These are phyloP conservation scores for Penicillium janthinellum DNA, from an alignment of 2,329 filamentous ascomycete species.

Conservation along the genomic window DNA sequence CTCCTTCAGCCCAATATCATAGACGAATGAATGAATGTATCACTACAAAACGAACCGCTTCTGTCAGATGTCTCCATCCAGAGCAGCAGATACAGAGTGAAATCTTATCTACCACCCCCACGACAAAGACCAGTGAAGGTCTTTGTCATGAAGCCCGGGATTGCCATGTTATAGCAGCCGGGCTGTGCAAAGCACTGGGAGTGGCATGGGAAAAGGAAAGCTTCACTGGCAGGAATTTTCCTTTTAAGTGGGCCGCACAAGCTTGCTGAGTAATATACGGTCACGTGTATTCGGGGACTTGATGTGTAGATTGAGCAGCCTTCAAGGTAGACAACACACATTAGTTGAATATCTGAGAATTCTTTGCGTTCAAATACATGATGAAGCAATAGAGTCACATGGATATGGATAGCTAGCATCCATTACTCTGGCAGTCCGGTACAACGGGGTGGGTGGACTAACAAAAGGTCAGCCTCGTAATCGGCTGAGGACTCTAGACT, in stretches of 20 bases:
- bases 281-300: not conserved
- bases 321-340: not conserved
- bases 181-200: slow-evolving; percentile 45
- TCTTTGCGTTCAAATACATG: not conserved
- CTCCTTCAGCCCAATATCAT: slow-evolving; percentile 17
- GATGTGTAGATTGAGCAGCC: not conserved
- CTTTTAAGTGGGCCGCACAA: slow-evolving; percentile 18
- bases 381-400: not conserved
- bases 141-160: slow-evolving; percentile 30
- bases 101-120: slow-evolving; percentile 65
- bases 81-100: slow-evolving; percentile 87
- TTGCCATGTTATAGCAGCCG: slow-evolving; percentile 38
- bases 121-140: slow-evolving; percentile 44
- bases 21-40: slow-evolving; percentile 57
- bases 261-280: slow-evolving; percentile 1
- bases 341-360: not conserved
- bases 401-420: not conserved
- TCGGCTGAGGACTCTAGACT: not conserved
- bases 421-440: not conserved
- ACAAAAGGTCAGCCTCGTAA: too few relatives aligned
- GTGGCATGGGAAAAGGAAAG: slow-evolving; percentile 38
- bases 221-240: slow-evolving; percentile 18
- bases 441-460: too few relatives aligned
- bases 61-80: slow-evolving; percentile 72
- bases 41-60: slow-evolving; percentile 77